Conservation (phyloP, 495 filamentous ascomycete genomes). For the Clohesyomyces aquaticus region DNA sequence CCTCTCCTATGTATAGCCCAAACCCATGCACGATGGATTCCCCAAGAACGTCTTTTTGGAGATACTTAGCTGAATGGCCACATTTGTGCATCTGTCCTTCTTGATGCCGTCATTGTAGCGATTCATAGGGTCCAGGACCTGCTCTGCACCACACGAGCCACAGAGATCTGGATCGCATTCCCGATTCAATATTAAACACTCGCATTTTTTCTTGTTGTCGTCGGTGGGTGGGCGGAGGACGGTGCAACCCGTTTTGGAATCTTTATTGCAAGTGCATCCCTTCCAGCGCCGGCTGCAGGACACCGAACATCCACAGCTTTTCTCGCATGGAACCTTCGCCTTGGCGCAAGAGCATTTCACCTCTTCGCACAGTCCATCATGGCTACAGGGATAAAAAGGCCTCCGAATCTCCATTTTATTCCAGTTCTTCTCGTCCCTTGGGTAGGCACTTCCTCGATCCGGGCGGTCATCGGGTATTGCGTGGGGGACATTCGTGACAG, state of each 20-base stretch:
- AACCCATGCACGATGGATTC: constrained; percentile 65
- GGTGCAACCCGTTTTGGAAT: no score
- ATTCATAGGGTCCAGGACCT: constrained; percentile 65
- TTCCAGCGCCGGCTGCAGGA: constrained; percentile 66
- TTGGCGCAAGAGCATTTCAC: constrained; percentile 58
- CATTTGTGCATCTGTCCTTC: constrained; percentile 62
- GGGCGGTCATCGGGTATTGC: no score
- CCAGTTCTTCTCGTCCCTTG: no score
- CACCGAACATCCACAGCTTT: constrained; percentile 63
- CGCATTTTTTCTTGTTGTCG: constrained; percentile 53
- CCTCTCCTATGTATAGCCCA: constrained; percentile 67
- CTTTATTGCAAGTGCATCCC: constrained; percentile 64
- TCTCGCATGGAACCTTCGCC: constrained; percentile 65
- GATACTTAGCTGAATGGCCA: constrained; percentile 63
- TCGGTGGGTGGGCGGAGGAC: no score
- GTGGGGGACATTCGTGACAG: no score
- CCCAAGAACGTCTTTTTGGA: constrained; percentile 64
- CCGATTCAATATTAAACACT: constrained; percentile 62
- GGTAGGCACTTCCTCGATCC: no score
- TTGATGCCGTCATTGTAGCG: constrained; percentile 56
- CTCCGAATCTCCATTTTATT: no score
- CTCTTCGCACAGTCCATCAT: constrained; percentile 49
- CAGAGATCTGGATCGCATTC: constrained; percentile 76
- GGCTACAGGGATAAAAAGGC: constrained; percentile 49
- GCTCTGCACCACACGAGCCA: constrained; percentile 63